phyloP scores from a whole-genome alignment of 139 green algal species.

The Pycnococcus provasolii region DNA sequence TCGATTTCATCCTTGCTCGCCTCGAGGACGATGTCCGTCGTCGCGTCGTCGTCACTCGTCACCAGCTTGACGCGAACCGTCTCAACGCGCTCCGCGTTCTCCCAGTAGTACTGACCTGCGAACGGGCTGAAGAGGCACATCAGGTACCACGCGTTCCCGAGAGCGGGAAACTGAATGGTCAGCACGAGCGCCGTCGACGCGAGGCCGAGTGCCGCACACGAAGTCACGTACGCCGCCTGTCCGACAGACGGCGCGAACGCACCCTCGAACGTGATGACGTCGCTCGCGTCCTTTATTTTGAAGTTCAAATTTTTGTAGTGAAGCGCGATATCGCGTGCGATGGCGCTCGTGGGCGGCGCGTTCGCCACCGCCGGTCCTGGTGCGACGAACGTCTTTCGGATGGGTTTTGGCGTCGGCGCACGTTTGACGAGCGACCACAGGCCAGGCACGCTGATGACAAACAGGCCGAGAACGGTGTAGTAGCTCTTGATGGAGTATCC shows the following conservation, averaged over 20 bases:
- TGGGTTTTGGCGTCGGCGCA: constrained; percentile 37
- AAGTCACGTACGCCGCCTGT: constrained; percentile 38
- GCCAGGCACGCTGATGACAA: constrained; percentile 39
- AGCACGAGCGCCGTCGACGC: constrained; percentile 37
- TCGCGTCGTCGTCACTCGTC: constrained; percentile 37
- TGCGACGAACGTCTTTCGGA: constrained; percentile 40
- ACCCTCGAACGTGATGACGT: constrained; percentile 44
- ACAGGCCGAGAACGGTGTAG: constrained; percentile 41
- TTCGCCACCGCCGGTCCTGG: constrained; percentile 22
- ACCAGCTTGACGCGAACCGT: constrained; percentile 50
- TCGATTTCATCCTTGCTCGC: constrained; percentile 41
- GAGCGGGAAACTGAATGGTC: constrained; percentile 32
- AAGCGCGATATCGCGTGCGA: constrained; percentile 31
- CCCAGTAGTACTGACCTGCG: constrained; percentile 40
- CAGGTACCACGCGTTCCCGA: constrained; percentile 40
- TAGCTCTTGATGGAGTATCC: constrained; percentile 19
- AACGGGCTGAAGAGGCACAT: constrained; percentile 33
- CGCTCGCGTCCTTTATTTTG: constrained; percentile 34
- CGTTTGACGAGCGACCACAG: constrained; percentile 48
- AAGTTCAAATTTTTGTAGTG: constrained; percentile 45
- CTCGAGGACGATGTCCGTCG: constrained; percentile 39
- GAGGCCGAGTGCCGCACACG: constrained; percentile 39
- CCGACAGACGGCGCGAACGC: constrained; percentile 32
- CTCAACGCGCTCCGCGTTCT: constrained; percentile 33
- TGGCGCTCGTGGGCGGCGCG: constrained; percentile 26